Evolutionary conservation across 441 rosid species (phyloP), one percentile per base, ranked within the genome.

Genomic region (Gossypium gossypioides): DNA sequence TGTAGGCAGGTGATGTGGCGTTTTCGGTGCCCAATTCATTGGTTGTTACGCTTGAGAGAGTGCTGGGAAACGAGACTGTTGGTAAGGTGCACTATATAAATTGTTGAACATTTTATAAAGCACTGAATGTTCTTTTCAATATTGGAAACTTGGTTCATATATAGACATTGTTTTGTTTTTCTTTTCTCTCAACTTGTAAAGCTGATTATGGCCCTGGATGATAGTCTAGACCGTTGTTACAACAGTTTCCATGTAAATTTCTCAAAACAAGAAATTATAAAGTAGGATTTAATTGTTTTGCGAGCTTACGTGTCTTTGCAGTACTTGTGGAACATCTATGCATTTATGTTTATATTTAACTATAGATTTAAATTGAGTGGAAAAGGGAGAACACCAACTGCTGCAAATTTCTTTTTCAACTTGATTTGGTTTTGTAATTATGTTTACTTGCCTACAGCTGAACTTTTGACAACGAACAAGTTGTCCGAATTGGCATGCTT

Each of bases 41-140:
- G 76, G 92, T 93, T 52, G 98, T 91, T 74, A 91, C 98, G 21
- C 90, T 93, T 2, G 96, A 93, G 82, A 87, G 97, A 85, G 98
- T 91, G 4, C 65, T 93, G 78, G 97, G 97, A 58, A 93, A 93
- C 73, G 97, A 93, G 87, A 87, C 87, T 72, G 75, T 91, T 71
- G 98, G 98, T 93, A 89, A 80, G 80, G 75, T 75, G 75, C 81
- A 61, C 12, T 55, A 3, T 44, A 6, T 48, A 6, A 24, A 2
- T 19, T 50, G 5, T 27, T 9, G 19, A 25, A 50, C 12, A 65
- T 19, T 44, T 7, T 16, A 15, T 15, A 15, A 50, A 50, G 44
- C 44, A 7, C 34, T 27, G 24, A 15, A n/a, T 13, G 51, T 37
- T 42, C 18, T 70, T 69, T 54, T 37, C 21, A 54, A 44, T 15